A percentile compares a stretch with the other conserved stretches of the same genome.
phyloP scores from a whole-genome alignment of 1,139 yeast genomes.

The Suhomyces panamericanus region DNA sequence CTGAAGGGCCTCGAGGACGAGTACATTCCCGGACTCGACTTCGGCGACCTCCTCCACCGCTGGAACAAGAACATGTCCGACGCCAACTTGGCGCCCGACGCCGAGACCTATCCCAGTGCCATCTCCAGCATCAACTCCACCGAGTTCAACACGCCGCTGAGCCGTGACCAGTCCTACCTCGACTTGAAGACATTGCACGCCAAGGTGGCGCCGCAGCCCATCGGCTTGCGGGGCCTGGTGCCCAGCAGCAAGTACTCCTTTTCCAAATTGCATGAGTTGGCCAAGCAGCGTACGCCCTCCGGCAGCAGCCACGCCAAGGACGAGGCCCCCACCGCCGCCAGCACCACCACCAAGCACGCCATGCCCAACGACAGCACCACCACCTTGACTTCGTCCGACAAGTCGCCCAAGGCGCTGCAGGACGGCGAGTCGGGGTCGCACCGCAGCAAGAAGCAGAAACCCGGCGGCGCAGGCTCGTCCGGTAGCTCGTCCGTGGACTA shows the following conservation, averaged over 20 bases:
- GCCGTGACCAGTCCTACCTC: conserved; percentile 39
- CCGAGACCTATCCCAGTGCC: conserved; percentile 1
- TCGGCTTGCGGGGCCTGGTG: conserved; percentile 19
- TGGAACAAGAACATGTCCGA: conserved; percentile 34
- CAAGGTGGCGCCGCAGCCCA: conserved; percentile 49
- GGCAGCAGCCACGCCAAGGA: conserved; percentile 11
- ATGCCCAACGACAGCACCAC: conserved; percentile 8
- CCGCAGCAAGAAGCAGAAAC: conserved; percentile 24
- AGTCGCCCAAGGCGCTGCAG: conserved; percentile 2
- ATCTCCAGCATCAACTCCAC: conserved; percentile 17
- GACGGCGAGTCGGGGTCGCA: conserved; percentile 13
- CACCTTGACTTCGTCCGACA: conserved; percentile 12
- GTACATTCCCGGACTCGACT: conserved; percentile 66
- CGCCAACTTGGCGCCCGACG: conserved; percentile 13
- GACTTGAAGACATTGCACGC: conserved; percentile 50
- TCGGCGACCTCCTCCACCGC: conserved; percentile 42
- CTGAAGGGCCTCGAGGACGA: conserved; percentile 65
- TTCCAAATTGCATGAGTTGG: conserved; percentile 29
- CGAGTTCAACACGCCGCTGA: conserved; percentile 26
- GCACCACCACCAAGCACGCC: not conserved
- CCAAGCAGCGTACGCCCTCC: conserved; percentile 27
- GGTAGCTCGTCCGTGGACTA: conserved; percentile 31
- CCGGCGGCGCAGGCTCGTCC: conserved; percentile 21
- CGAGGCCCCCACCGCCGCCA: not conserved
- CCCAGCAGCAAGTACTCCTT: conserved; percentile 20